Evolutionary conservation across 108 stramenopile species (phyloP).

Genomic region (Nitzschia sp.): DNA sequence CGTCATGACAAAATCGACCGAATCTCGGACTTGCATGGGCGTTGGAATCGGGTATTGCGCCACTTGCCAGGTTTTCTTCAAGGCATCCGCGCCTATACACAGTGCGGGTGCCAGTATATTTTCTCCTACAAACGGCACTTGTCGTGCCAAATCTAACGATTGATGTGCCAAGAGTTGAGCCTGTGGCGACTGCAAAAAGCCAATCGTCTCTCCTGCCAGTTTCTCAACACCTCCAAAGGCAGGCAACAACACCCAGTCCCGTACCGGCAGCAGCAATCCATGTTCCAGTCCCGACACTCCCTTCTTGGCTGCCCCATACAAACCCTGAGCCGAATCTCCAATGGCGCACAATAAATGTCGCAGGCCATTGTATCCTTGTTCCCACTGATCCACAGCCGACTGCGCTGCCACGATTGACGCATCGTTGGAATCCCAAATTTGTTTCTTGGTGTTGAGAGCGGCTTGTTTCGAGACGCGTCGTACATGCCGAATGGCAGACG

Average conservation of each 20-base stretch:
- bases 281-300: slow-evolving; percentile 55
- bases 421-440: slow-evolving; percentile 75
- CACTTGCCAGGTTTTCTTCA: slow-evolving; percentile 48
- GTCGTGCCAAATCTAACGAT: slow-evolving; percentile 37
- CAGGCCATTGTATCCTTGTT: slow-evolving; percentile 46
- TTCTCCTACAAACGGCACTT: slow-evolving; percentile 59
- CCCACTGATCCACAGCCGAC: slow-evolving; percentile 66
- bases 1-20: slow-evolving; percentile 53
- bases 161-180: slow-evolving; percentile 34
- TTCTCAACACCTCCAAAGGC: slow-evolving; percentile 57
- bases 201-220: slow-evolving; percentile 32
- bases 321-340: slow-evolving; percentile 30
- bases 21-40: slow-evolving; percentile 43
- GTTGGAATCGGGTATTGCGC: slow-evolving; percentile 68
- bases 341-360: slow-evolving; percentile 36
- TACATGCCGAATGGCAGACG: slow-evolving; percentile 28
- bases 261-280: slow-evolving; percentile 57
- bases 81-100: slow-evolving; percentile 32
- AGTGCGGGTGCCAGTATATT: slow-evolving; percentile 52
- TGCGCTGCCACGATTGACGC: slow-evolving; percentile 55
- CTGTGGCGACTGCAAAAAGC: slow-evolving; percentile 48
- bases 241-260: slow-evolving; percentile 67
- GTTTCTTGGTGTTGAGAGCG: slow-evolving; percentile 46
- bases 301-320: slow-evolving; percentile 59
- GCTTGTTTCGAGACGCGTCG: slow-evolving; percentile 46